phyloP scores from a whole-genome alignment of 371 early-diverging fungal genomes.

The Syncephalastrum racemosum region DNA sequence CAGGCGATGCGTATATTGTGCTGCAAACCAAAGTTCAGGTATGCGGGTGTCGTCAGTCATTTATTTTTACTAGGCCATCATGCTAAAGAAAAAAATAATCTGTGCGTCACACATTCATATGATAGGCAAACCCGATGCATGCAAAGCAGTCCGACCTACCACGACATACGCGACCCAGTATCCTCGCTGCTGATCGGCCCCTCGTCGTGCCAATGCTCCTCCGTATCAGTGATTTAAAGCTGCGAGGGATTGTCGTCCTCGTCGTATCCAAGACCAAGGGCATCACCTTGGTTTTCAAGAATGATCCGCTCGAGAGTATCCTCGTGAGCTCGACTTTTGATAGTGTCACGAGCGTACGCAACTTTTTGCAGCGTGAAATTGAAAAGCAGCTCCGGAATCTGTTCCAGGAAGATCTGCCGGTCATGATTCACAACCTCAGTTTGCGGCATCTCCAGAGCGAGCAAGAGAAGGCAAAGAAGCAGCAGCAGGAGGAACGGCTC shows the following conservation, averaged over 20 bases:
- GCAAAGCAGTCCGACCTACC: constrained; percentile 53
- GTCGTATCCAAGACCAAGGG: constrained; percentile 91
- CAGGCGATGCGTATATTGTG: constrained; percentile 91
- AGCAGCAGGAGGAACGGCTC: constrained; percentile 16
- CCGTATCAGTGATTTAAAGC: constrained; percentile 81
- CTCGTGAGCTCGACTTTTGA: constrained; percentile 95
- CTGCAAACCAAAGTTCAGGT: constrained; percentile 95
- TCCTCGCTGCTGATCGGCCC: constrained; percentile 88
- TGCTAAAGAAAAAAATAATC: neutral
- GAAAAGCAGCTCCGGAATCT: constrained; percentile 85
- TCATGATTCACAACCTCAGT: constrained; percentile 89
- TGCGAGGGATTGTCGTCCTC: constrained; percentile 92
- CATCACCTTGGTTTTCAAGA: constrained; percentile 94
- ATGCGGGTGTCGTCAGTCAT: constrained; percentile 4
- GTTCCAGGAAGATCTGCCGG: constrained; percentile 92
- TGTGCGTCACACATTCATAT: neutral
- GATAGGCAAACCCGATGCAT: constrained; percentile 81
- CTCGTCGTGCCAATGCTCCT: constrained; percentile 95
- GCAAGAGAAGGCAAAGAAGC: constrained; percentile 21
- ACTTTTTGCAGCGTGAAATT: constrained; percentile 89
- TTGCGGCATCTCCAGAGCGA: constrained; percentile 32
- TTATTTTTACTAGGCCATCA: neutral
- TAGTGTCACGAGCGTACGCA: constrained; percentile 77
- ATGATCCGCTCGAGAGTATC: constrained; percentile 93
- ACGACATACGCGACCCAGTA: constrained; percentile 64